Evolutionary conservation across 768 basidiomycete species (phyloP), one percentile per base, ranked within the genome.

Genomic region (Mycena epipterygia): DNA sequence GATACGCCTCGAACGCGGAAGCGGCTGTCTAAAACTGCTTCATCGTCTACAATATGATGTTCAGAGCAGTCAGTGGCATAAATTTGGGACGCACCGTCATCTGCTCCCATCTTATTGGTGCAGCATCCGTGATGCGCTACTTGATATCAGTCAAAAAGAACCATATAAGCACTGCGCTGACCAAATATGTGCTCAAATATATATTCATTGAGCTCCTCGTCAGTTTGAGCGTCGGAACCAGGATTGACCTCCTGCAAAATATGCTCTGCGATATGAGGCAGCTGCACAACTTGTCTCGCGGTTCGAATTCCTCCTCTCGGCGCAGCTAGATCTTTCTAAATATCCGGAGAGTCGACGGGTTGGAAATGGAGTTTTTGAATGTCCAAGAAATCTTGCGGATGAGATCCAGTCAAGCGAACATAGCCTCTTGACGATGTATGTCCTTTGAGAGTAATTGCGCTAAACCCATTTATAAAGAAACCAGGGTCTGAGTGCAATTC

Each of bases 141-240:
- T 48, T 33, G 35, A 41, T 41, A 52, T 63, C 48, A 63, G 61
- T 41, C 35, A 48, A 51, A 37, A 63, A 52, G 17, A 62, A 51
- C 35, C 51, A 63, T 33, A 35, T 32, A 33, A 63, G 49, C 21
- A 41, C 32, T 51, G 27, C 2, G n/a, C 46, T 63, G 16, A 52
- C 61, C 61, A 63, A 63, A 63, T 51, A 63, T 52, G 49, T 63
- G 61, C 61, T 63, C 48, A 49, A 63, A 63, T 32, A 63, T 63
- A 63, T 63, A 52, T 37, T 63, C 61, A 41, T 63, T 52, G 48
- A 63, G 44, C 33, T 62, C 60, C 17, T 48, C 48, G 60, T 62
- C 60, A 51, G 60, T 48, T 59, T 59, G 58, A 32, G 58, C 58
- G 5, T 59, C 58, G 58, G 41, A 27, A 59, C 58, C 58, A 46